Evolutionary conservation across 208 protist genomes (phyloP), one percentile per base, ranked within the genome.

Genomic region (Leptomonas seymouri): DNA sequence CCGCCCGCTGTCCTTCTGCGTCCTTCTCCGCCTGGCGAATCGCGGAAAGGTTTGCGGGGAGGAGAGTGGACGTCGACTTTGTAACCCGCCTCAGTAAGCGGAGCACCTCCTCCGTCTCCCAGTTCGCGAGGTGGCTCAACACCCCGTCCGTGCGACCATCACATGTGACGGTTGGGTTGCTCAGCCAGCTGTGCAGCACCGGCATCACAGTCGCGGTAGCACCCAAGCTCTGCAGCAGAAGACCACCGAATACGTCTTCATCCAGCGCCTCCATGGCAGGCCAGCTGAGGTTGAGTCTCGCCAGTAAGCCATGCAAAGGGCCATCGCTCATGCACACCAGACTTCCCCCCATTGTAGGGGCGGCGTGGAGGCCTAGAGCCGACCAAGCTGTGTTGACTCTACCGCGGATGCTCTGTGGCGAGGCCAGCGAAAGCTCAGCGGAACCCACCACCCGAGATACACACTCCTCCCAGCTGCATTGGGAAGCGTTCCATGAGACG

Each of bases 371-470:
- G 31, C 76, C 70, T 8, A 80, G 39, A 12, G 63, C 21, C 11
- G 63, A 48, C 75, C 75, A 80, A 16, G 56, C 41, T 14, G 68
- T 34, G 51, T 42, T 50, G 23, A 80, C 36, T 48, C 65, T 49
- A 27, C 75, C 75, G 25, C 68, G 67, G 46, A 80, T 80, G 57
- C 75, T 80, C n/a, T 57, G 31, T 64, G 57, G 67, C 28, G 39
- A 42, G 31, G 75, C 68, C 30, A 58, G 57, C 44, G 68, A 42
- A 20, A 63, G 68, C 50, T 75, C 62, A 21, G 63, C 67, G 6
- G 9, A 18, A 16, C 68, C 61, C 25, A 74, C 48, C 39, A 80
- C 63, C 34, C 60, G n/a, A 15, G 41, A 28, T 20, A 62, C 28
- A 48, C 55, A 75, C 60, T 54, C 66, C 36, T 64, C 58, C 71